Conservation (phyloP, 2,329 filamentous ascomycete species). For the Beauveria australis region DNA sequence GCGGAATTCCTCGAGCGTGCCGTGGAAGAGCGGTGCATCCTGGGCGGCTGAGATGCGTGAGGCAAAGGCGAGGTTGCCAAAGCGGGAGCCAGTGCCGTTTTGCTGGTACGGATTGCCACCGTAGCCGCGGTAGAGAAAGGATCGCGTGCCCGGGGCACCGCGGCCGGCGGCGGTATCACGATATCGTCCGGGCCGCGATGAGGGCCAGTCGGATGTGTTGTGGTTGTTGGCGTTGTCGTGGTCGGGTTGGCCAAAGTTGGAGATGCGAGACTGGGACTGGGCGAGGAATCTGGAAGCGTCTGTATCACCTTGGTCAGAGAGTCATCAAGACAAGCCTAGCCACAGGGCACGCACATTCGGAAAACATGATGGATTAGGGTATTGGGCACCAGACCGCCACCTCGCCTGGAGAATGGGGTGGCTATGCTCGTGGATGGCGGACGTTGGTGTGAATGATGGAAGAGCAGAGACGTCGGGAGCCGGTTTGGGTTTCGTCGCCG, state of each 20-base stretch:
- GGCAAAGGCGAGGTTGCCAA: conserved; percentile 66
- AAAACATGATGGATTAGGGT: conserved; percentile 35
- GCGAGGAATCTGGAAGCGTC: conserved; percentile 95
- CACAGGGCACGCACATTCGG: conserved; percentile 64
- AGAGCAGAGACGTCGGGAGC: not conserved
- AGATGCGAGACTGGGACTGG: conserved; percentile 88
- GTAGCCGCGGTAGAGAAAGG: conserved; percentile 36
- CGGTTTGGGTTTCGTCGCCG: not conserved
- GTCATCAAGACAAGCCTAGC: not conserved
- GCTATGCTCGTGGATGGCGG: not conserved
- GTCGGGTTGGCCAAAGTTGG: conserved; percentile 57
- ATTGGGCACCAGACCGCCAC: conserved; percentile 1
- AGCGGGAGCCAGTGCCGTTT: conserved; percentile 60
- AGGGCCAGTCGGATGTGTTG: conserved; percentile 24
- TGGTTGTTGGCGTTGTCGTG: conserved; percentile 22
- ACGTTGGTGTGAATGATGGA: not conserved
- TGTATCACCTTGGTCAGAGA: conserved; percentile 30
- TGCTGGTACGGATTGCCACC: conserved; percentile 77
- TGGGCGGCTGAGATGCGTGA: conserved; percentile 64
- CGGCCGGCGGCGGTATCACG: conserved; percentile 22
- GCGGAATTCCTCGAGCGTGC: conserved; percentile 78
- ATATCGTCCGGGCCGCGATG: conserved; percentile 24
- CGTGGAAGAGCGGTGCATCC: conserved; percentile 91
- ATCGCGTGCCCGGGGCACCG: conserved; percentile 26
- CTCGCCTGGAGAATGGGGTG: conserved; percentile 5